Evolutionary conservation across 371 early-diverging fungal genomes (phyloP).

Genomic region (Mortierella sp.): DNA sequence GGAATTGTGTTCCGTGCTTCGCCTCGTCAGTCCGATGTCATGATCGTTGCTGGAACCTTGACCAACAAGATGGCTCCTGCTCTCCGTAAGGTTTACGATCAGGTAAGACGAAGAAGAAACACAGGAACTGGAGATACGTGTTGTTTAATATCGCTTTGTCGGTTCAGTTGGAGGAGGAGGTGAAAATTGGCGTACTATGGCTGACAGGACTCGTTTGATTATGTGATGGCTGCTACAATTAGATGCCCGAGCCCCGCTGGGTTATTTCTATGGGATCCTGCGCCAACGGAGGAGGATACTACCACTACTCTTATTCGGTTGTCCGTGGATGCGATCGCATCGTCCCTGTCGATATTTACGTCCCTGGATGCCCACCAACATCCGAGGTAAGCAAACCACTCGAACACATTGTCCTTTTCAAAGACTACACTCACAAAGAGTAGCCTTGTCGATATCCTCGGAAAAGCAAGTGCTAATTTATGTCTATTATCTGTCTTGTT

Average conservation of each 20-base stretch:
- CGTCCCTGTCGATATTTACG: constrained; percentile 97
- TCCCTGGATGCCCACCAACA: constrained; percentile 98
- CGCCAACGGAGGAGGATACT: constrained; percentile 99
- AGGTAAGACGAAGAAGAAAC: constrained; percentile 61
- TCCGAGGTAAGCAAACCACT: constrained; percentile 71
- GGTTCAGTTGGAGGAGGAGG: background rate
- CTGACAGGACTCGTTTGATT: background rate
- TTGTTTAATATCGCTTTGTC: background rate
- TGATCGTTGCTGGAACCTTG: constrained; percentile 98
- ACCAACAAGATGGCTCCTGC: constrained; percentile 99
- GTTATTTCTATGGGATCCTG: constrained; percentile 99
- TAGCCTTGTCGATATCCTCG: background rate
- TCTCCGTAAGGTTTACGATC: constrained; percentile 95
- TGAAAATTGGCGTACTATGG: background rate
- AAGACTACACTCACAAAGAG: background rate
- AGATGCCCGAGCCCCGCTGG: constrained; percentile 99
- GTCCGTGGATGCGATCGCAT: constrained; percentile 97
- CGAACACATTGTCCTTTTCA: background rate
- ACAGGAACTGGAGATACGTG: background rate
- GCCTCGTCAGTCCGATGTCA: constrained; percentile 98
- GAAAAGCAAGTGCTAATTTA: no score
- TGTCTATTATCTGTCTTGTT: background rate
- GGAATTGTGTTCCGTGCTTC: constrained; percentile 98
- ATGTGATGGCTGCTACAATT: background rate
- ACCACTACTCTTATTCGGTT: constrained; percentile 98